Base-by-base conservation (phyloP, 163 green algal genomes). In the Smithsoniella earleae region DNA sequence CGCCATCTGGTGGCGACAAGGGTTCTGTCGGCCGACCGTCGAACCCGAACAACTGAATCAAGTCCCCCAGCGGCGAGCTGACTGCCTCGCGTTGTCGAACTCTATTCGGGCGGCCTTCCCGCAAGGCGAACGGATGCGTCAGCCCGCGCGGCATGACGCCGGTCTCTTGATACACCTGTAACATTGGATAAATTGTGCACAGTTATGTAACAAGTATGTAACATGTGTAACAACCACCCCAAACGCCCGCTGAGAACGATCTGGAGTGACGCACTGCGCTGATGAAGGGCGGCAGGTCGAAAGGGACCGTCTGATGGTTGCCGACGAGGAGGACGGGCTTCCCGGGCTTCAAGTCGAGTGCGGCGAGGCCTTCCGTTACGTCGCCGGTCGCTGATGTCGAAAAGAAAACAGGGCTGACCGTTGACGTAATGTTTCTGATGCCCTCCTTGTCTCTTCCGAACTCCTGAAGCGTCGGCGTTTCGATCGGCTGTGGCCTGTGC, bases 311-410 rank as follows among this genome's bases (percentile, higher is more conserved):
- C 49, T 64, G 49, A 13, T 64, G 49, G 49, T 64, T 64, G 13
- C 49, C 49, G 49, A 64, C 49, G 16, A 64, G 49, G 25, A 64
- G 49, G 25, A 64, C 49, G 5, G 49, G 49, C 49, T 2, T 64
- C 25, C 49, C 49, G 49, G 49, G 25, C 49, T 64, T 13, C 8
- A 64, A 27, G 8, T 25, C 49, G 6, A 64, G 49, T 25, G 31
- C 25, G 49, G 25, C 25, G 25, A 64, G 49, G 49, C 49, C 49
- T 13, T 64, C 6, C 49, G 31, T 27, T 6, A 64, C 49, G 49
- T 27, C 33, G 49, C 49, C 49, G 13, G 31, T 27, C 25, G 49
- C 49, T 6, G 49, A 25, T 6, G 49, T 64, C 25, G 25, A 36
- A 27, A 64, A 64, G 49, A 64, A 64, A 6, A 64, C 49, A 6